Base-by-base conservation (phyloP, 23 red algal genomes). In the Gracilaria domingensis region DNA sequence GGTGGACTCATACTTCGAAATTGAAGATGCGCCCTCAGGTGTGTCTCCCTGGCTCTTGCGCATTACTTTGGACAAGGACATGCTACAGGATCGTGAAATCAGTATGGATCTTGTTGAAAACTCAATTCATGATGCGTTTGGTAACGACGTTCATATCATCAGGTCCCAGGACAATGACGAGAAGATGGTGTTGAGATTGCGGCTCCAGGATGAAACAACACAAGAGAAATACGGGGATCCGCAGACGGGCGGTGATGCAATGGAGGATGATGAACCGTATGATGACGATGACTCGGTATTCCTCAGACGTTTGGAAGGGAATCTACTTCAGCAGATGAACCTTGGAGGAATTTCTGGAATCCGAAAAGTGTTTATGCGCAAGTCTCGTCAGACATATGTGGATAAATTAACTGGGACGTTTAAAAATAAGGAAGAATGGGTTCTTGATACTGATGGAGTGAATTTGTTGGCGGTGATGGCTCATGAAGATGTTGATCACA, bases 371-470 rank as follows among this genome's bases (percentile, higher is more conserved):
- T 99, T 96, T 53, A 96, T 99, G 97, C 75, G 97, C 13, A 79
- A 96, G 69, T 85, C 92, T 23, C 81, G 94, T 8, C 57, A 50
- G 49, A 69, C 78, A 20, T 77, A 78, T 32, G 55, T 96, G 23
- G 94, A 99, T 49, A 36, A 57, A 56, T 3, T 42, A 23, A 93
- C 83, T 23, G 95, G 97, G 29, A 62, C 72, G 9, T 95, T 92
- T 60, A 49, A 82, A 28, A 84, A 34, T 21, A 38, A 66, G 30
- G 84, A 95, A 30, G 97, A 99, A 81, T 99, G 97, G 97, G 87
- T 99, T 25, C 79, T 99, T 18, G 97, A 99, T 72, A 99, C 97
- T 14, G 97, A 99, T 65, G 97, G 97, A 20, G 94, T 95, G 11
- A 95, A 95, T 59, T 85, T 99, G 36, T 33, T 95, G 28, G 94